Evolutionary conservation across 352 stramenopile genomes (phyloP).

Genomic region (Nothophytophthora sp.): DNA sequence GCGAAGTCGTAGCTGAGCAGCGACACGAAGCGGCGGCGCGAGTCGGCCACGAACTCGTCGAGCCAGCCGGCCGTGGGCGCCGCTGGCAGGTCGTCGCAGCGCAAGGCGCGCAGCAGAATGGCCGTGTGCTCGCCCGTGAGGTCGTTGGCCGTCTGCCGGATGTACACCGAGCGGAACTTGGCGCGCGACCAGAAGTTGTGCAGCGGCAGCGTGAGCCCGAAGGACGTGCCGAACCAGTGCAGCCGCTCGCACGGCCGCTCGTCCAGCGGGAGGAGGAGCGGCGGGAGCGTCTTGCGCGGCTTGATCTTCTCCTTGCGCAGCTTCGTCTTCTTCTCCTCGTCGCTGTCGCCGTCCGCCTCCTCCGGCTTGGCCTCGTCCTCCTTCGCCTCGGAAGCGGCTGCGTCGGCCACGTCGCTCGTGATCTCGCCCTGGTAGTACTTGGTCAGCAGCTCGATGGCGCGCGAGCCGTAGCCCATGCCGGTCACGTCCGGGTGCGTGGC

Average conservation of each 20-base stretch:
- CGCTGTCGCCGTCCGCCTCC: constrained; percentile 34
- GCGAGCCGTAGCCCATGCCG: constrained; percentile 98
- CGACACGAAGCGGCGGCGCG: constrained; percentile 92
- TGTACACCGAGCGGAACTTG: constrained; percentile 96
- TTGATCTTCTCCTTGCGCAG: constrained; percentile 90
- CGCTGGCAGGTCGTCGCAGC: constrained; percentile 76
- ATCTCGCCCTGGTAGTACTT: constrained; percentile 99
- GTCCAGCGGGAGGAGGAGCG: constrained; percentile 95
- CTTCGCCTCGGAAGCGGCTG: constrained; percentile 31
- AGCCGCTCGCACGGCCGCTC: constrained; percentile 94
- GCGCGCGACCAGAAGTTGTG: constrained; percentile 97
- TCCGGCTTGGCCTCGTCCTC: constrained; percentile 30
- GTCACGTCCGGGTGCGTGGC: constrained; percentile 97
- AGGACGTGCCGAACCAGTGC: constrained; percentile 99
- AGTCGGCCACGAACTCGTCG: constrained; percentile 94
- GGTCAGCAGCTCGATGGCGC: constrained; percentile 95
- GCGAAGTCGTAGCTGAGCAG: constrained; percentile 95
- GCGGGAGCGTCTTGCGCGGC: constrained; percentile 96
- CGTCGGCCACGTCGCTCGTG: constrained; percentile 40
- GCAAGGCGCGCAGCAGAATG: constrained; percentile 89
- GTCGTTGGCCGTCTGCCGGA: constrained; percentile 99
- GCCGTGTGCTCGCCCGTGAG: constrained; percentile 98
- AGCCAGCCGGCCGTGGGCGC: constrained; percentile 91
- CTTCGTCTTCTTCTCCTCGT: constrained; percentile 55
- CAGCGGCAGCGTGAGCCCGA: constrained; percentile 96